Conservation (phyloP, 192 early-diverging fungal genomes). For the Entomortierella lignicola region DNA sequence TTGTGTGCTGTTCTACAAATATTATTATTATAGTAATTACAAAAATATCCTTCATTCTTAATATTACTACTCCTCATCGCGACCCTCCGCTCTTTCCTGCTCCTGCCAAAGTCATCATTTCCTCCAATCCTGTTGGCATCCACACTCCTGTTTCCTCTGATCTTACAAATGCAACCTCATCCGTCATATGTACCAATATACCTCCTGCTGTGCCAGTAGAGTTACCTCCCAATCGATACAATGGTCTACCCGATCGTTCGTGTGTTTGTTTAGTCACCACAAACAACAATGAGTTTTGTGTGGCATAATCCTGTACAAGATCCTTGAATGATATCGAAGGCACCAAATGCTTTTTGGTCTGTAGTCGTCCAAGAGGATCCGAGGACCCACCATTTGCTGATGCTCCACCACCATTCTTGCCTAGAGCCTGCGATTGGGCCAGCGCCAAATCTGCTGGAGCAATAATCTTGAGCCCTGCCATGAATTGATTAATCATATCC, state of each 20-base stretch:
- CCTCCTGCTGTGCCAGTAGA: constrained; percentile 58
- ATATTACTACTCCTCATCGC: background rate
- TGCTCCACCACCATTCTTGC: constrained; percentile 5
- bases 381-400: constrained; percentile 13
- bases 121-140: constrained; percentile 68
- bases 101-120: constrained; percentile 56
- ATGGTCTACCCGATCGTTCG: constrained; percentile 61
- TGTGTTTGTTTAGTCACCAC: constrained; percentile 64
- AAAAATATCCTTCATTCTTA: too few species aligned
- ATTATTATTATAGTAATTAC: too few species aligned
- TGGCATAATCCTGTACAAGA: constrained; percentile 66
- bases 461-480: constrained; percentile 38
- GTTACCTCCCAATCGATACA: constrained; percentile 67
- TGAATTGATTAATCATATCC: constrained; percentile 76
- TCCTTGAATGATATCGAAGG: constrained; percentile 64
- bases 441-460: constrained; percentile 32
- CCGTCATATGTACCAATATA: constrained; percentile 68
- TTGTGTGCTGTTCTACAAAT: too few species aligned
- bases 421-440: constrained; percentile 26
- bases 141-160: constrained; percentile 59
- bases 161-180: constrained; percentile 71
- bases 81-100: constrained; percentile 9
- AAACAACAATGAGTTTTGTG: constrained; percentile 64
- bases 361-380: constrained; percentile 36
- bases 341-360: constrained; percentile 41